A percentile compares a stretch with the other conserved stretches of the same genome.
phyloP scores from a whole-genome alignment of 2,329 filamentous ascomycete species.

The Aspergillus sp. region DNA sequence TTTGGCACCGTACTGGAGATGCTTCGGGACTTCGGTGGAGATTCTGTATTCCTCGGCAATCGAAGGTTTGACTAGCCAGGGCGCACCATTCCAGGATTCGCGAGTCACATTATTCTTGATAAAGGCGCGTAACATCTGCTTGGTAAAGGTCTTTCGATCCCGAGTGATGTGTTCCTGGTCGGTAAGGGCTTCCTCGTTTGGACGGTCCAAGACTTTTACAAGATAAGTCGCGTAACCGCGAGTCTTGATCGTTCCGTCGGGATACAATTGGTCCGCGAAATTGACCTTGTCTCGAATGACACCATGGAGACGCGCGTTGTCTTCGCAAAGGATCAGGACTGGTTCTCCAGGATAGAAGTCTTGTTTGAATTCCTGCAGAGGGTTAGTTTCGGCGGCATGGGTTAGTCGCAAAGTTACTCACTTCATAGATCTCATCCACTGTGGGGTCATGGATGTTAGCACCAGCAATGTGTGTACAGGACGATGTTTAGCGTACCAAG shows the following conservation, averaged over 20 bases:
- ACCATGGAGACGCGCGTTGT: constrained; percentile 69
- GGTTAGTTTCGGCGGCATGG: constrained; percentile 16
- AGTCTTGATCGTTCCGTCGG: constrained; percentile 68
- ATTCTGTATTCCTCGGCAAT: constrained; percentile 84
- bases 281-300: constrained; percentile 82
- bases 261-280: constrained; percentile 58
- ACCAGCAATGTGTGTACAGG: constrained; percentile 1
- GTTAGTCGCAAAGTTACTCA: constrained; percentile 25
- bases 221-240: constrained; percentile 75
- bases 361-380: constrained; percentile 67
- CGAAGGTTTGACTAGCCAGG: constrained; percentile 88
- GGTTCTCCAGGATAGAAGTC: constrained; percentile 90
- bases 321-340: constrained; percentile 69
- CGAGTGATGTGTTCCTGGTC: constrained; percentile 80
- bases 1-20: constrained; percentile 79
- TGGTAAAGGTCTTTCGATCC: constrained; percentile 90
- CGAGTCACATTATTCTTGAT: constrained; percentile 92
- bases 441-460: constrained; percentile 21
- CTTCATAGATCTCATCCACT: constrained; percentile 53
- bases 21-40: constrained; percentile 77
- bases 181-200: constrained; percentile 71
- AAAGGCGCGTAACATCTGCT: constrained; percentile 88
- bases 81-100: constrained; percentile 92
- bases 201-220: constrained; percentile 68
- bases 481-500: constrained; percentile 49